Conservation (phyloP, 176 grass and related monocot genomes). For the Zoysia japonica region DNA sequence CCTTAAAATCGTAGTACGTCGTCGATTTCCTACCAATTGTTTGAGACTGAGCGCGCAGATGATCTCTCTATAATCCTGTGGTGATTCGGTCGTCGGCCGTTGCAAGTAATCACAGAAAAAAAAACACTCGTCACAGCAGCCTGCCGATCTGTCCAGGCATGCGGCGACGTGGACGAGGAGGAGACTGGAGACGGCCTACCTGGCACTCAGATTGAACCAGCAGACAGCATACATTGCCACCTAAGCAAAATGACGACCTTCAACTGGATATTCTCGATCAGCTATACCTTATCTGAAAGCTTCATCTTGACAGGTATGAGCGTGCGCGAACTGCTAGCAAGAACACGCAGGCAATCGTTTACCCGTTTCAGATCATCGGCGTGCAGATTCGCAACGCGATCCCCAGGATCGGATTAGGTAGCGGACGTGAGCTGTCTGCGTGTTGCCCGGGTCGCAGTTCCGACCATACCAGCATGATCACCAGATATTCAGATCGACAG, state of each 20-base stretch:
- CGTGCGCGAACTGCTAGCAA: not conserved
- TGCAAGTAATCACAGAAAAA: not conserved
- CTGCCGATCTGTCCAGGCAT: not conserved
- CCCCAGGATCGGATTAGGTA: not conserved
- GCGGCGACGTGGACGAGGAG: not conserved
- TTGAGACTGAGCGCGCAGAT: not conserved
- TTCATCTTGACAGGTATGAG: not conserved
- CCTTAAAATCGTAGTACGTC: not conserved
- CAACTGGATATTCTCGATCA: not conserved
- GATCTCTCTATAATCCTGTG: not conserved
- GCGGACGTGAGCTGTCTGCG: not conserved
- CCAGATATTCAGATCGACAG: not conserved
- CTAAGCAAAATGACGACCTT: not conserved
- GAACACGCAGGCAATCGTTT: not conserved
- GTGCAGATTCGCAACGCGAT: not conserved
- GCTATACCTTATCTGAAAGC: not conserved
- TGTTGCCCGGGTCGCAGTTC: not conserved
- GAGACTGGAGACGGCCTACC: not conserved
- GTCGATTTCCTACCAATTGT: not conserved
- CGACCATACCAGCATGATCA: not conserved
- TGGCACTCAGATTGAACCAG: not conserved
- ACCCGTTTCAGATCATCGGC: not conserved
- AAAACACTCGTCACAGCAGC: not conserved
- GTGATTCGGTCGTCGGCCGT: not conserved
- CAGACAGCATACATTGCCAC: not conserved